Percentiles rank a stretch among this genome's conserved stretches.
Conservation (phyloP, 2,329 filamentous ascomycete genomes). For the Xylaria sp. region DNA sequence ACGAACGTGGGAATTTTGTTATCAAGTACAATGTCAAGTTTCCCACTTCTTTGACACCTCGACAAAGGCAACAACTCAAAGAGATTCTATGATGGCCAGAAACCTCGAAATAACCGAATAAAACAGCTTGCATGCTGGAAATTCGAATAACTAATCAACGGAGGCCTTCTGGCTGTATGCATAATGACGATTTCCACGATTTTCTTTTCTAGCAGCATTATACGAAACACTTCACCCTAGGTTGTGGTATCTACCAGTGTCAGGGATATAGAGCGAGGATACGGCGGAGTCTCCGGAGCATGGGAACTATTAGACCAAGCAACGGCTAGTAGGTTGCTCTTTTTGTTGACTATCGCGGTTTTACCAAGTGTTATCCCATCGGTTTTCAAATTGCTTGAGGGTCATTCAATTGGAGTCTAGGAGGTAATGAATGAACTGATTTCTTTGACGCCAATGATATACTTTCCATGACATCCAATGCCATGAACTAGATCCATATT, state of each 20-base stretch:
- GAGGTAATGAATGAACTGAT: constrained; percentile 28
- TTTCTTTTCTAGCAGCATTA: constrained; percentile 25
- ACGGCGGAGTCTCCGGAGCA: constrained; percentile 19
- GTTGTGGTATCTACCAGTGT: constrained; percentile 1
- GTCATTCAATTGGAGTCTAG: constrained; percentile 15
- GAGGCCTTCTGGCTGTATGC: constrained; percentile 17
- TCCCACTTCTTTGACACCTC: constrained; percentile 77
- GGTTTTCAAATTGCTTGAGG: constrained; percentile 6
- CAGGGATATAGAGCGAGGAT: constrained; percentile 18
- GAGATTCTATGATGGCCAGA: constrained; percentile 72
- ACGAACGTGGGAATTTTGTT: constrained; percentile 85
- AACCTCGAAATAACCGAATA: not conserved
- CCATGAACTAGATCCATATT: not conserved
- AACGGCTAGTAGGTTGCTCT: constrained; percentile 4
- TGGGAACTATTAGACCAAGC: constrained; percentile 3
- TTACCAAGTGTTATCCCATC: constrained; percentile 10
- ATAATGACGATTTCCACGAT: constrained; percentile 27
- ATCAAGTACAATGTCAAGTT: constrained; percentile 94
- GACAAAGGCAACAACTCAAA: constrained; percentile 83
- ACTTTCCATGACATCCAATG: not conserved
- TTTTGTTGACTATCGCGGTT: constrained; percentile 13
- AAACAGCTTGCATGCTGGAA: not conserved
- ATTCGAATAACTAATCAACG: not conserved
- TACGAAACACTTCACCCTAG: constrained; percentile 10
- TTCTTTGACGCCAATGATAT: constrained; percentile 19